Conservation (phyloP, 2,329 filamentous ascomycete genomes). For the Colletotrichum lupini region DNA sequence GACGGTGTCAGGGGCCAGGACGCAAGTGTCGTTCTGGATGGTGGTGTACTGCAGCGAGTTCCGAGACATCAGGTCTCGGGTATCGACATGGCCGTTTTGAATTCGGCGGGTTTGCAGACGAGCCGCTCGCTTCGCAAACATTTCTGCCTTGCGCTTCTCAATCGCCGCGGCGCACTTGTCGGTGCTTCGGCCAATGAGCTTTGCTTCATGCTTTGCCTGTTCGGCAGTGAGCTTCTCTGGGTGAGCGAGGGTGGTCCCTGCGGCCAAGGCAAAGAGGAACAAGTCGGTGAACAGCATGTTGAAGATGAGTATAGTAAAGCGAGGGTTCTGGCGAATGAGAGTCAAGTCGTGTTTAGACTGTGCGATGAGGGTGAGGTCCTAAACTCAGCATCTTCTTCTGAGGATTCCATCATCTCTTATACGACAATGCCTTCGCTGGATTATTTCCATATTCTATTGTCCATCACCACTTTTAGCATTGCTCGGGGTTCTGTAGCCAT, state of each 20-base stretch:
- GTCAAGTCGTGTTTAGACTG: neutral
- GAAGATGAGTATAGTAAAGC: neutral
- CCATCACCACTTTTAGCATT: neutral
- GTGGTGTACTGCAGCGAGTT: constrained; percentile 43
- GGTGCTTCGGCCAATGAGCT: constrained; percentile 50
- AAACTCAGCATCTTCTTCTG: neutral
- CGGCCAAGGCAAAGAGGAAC: neutral
- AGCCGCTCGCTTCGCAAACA: constrained; percentile 35
- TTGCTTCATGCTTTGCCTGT: constrained; percentile 62
- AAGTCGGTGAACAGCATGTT: neutral
- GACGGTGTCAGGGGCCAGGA: constrained; percentile 57
- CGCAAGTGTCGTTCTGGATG: constrained; percentile 49
- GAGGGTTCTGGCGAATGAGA: neutral
- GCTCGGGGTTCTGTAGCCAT: neutral
- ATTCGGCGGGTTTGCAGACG: neutral
- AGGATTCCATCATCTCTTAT: neutral
- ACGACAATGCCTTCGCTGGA: neutral
- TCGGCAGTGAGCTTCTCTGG: constrained; percentile 59
- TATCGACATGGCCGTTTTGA: constrained; percentile 37
- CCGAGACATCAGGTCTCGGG: constrained; percentile 40
- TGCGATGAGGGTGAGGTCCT: neutral
- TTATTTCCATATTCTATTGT: neutral
- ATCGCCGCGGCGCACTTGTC: constrained; percentile 58
- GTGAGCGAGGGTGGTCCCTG: constrained; percentile 46
- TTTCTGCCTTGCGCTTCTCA: constrained; percentile 56